phyloP scores from a whole-genome alignment of 345 rosid genomes.

The Ceriops decandra region DNA sequence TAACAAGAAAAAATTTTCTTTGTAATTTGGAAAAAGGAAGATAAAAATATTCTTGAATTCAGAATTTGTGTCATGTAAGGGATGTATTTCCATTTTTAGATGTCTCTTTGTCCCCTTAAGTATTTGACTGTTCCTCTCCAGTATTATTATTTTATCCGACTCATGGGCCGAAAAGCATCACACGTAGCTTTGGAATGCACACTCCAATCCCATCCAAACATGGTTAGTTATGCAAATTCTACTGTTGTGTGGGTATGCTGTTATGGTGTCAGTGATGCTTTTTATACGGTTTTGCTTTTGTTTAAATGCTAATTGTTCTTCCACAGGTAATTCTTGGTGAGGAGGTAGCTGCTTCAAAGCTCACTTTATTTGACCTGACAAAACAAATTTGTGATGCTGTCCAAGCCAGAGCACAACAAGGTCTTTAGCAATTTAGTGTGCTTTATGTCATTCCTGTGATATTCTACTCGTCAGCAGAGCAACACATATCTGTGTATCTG shows the following conservation, averaged over 20 bases:
- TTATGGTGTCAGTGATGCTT: not conserved
- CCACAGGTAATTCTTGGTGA: slow-evolving; percentile 88
- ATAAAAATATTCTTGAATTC: too few species aligned
- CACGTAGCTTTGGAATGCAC: slow-evolving; percentile 98
- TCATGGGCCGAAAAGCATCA: slow-evolving; percentile 96
- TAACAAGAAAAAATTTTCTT: not conserved
- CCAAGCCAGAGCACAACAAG: slow-evolving; percentile 87
- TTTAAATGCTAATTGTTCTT: slow-evolving; percentile 8
- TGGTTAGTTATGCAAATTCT: slow-evolving; percentile 45
- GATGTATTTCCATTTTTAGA: not conserved
- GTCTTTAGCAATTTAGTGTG: slow-evolving; percentile 31
- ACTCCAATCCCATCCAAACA: slow-evolving; percentile 96
- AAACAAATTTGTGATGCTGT: slow-evolving; percentile 93
- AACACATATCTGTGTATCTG: not conserved
- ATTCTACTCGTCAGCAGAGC: not conserved
- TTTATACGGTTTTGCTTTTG: not conserved
- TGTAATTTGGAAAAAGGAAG: too few species aligned
- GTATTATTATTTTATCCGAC: slow-evolving; percentile 97
- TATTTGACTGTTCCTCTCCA: slow-evolving; percentile 30
- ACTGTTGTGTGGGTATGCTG: not conserved
- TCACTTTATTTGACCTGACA: slow-evolving; percentile 89
- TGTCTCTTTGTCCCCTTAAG: slow-evolving; percentile 4
- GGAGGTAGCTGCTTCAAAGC: slow-evolving; percentile 98
- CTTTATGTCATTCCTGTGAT: slow-evolving; percentile 14
- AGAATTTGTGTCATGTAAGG: not conserved